Conservation (phyloP, 805 yeast species). For the Myxozyma sirexii region DNA sequence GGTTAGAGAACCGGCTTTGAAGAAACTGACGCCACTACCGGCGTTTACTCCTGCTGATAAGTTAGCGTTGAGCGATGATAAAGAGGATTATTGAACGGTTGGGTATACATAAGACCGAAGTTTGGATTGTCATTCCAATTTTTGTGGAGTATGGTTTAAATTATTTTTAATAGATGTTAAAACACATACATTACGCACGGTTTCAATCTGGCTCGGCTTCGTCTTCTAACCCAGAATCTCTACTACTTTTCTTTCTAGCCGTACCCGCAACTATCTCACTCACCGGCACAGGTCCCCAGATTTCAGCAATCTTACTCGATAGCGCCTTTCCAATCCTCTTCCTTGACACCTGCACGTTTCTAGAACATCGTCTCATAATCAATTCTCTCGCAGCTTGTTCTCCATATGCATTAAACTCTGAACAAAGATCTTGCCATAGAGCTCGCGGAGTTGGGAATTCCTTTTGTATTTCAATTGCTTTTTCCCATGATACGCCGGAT, state of each 20-base stretch:
- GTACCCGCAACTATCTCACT: neutral
- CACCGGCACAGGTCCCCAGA: slow-evolving; percentile 53
- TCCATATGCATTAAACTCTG: slow-evolving; percentile 30
- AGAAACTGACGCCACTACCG: slow-evolving; percentile 14
- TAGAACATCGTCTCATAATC: slow-evolving; percentile 10
- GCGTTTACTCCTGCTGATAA: neutral
- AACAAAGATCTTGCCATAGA: slow-evolving; percentile 54
- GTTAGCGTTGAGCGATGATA: neutral
- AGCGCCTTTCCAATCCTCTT: slow-evolving; percentile 56
- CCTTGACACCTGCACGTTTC: slow-evolving; percentile 44
- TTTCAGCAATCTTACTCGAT: slow-evolving; percentile 56
- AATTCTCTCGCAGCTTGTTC: slow-evolving; percentile 40
- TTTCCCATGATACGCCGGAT: slow-evolving; percentile 80
- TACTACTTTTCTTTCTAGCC: neutral
- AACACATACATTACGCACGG: too few relatives aligned
- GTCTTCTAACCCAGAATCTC: too few relatives aligned
- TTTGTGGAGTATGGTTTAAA: neutral
- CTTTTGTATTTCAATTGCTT: slow-evolving; percentile 76
- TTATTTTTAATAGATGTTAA: too few relatives aligned
- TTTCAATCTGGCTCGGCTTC: too few relatives aligned
- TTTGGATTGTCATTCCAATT: neutral
- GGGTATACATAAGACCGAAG: neutral
- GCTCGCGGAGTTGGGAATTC: slow-evolving; percentile 68
- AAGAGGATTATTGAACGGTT: neutral
- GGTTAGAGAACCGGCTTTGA: slow-evolving; percentile 24